Evolutionary conservation across 2,329 filamentous ascomycete genomes (phyloP), one percentile per base, ranked within the genome.

Genomic region (Fusarium sp.): DNA sequence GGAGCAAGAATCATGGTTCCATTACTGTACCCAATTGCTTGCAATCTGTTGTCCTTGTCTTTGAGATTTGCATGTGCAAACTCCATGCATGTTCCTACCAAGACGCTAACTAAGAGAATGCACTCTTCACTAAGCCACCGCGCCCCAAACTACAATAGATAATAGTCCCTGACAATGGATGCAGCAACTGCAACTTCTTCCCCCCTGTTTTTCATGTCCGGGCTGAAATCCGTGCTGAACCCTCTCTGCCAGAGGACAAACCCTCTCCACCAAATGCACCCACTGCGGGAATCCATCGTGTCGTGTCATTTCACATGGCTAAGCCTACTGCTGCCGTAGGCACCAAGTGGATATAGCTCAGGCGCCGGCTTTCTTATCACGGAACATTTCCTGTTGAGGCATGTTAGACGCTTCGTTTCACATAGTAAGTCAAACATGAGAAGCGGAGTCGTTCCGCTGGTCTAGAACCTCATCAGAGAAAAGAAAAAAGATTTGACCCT

Each of bases 281-380:
- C 53, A 69, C 63, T 51, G 37, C 61, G 55, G 62, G 60, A 71
- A 60, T 61, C 58, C 58, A 65, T 71, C 54, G 65, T 66, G 61
- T 71, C 54, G 65, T 66, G 61, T 65, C 45, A 74, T 71, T 61
- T 41, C 45, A 57, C 45, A 24, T 53, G 46, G 48, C 61, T 52
- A 32, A 58, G 32, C 58, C 59, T 63, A 14, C 14, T 41, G 20
- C 37, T 52, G 13, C 30, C 32, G 30, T 51, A 49, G 60, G 60
- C 58, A 56, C 69, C 61, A 72, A 66, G 71, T 72, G 71, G 67
- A 62, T 65, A 59, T 61, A 44, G 68, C 65, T 66, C 22, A 29
- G 56, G 44, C 72, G 45, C 64, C 67, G 63, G 34, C 57, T 57
- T 69, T 34, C 37, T 34, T 57, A 16, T 25, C 37, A 40, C 44